Base-by-base conservation (phyloP, 257 asterid genomes). In the Salvia miltiorrhiza region DNA sequence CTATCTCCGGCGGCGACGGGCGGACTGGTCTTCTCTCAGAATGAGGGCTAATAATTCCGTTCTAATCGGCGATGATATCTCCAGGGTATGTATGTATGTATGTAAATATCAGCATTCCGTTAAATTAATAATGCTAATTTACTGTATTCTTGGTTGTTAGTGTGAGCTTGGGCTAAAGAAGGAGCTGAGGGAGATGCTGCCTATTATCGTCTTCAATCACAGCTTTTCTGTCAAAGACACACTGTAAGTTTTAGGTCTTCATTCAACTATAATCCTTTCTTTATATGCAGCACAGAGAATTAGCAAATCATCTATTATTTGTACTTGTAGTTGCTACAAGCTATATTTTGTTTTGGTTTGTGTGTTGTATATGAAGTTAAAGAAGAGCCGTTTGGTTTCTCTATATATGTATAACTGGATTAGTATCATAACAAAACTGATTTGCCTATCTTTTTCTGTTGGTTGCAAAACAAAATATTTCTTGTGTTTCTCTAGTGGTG, bases 131-230 rank as follows among this genome's bases (percentile, higher is more conserved):
- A 52, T 40, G 33, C 49, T 47, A 35, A 59, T 57, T 1, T 67
- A 1, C 23, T 58, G 9, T 4, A 1, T 2, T 67, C 11, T 70
- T 58, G 73, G 47, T 68, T 76, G 5, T 19, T 72, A 88, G 97
- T 84, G 87, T 83, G 96, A 86, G 71, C 23, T 84, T 83, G 97
- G 97, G 43, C 37, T 90, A 78, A 85, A 82, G 83, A 88, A 88
- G 83, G 97, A 88, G 79, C 76, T 90, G 71, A 79, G 97, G 71
- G 94, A 88, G 85, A 86, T 90, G 96, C 80, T 90, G 26, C 97
- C 97, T 53, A 77, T 90, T 69, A 65, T 90, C 53, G 86, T 88
- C 21, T 90, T 83, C 85, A 86, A 78, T 54, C 84, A 88, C 73
- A 90, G 92, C 73, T 90, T 86, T 47, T 82, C 86, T 60, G 96